These are phyloP conservation scores for Rhizopogon parksii DNA, from an alignment of 1,284 basidiomycete species.

Conservation along the genomic window DNA sequence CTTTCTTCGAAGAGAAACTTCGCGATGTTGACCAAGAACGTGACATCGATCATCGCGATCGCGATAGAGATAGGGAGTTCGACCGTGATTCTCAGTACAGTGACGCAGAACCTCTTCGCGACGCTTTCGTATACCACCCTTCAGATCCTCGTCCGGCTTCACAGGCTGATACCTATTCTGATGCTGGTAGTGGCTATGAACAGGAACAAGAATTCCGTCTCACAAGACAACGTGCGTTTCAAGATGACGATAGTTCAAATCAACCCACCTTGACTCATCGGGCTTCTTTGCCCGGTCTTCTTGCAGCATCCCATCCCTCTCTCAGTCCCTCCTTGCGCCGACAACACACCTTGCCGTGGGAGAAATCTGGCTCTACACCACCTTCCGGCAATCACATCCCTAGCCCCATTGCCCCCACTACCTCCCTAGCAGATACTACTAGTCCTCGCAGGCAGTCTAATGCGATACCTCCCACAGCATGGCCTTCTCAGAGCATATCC, in stretches of 20 bases:
- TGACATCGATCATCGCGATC: conserved; percentile 55
- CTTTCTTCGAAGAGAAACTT: conserved; percentile 88
- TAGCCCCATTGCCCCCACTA: conserved; percentile 46
- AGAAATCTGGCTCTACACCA: conserved; percentile 48
- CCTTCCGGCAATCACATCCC: conserved; percentile 39
- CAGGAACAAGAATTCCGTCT: conserved; percentile 65
- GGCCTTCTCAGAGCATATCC: conserved; percentile 49
- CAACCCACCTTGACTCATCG: conserved; percentile 46
- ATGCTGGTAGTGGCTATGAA: conserved; percentile 69
- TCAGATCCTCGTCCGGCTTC: conserved; percentile 48
- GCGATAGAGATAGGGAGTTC: conserved; percentile 43
- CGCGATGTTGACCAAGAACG: conserved; percentile 63
- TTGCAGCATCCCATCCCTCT: conserved; percentile 52
- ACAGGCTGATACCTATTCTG: conserved; percentile 61
- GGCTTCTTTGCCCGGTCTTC: conserved; percentile 47
- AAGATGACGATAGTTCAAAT: conserved; percentile 34
- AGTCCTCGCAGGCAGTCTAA: conserved; percentile 58
- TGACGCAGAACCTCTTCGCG: conserved; percentile 49
- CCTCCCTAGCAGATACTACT: conserved; percentile 52
- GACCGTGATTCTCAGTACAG: conserved; percentile 46
- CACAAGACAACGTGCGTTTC: conserved; percentile 69
- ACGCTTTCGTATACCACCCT: conserved; percentile 52
- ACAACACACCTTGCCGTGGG: conserved; percentile 60
- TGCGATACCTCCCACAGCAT: conserved; percentile 42
- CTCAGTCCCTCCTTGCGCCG: conserved; percentile 63